phyloP scores from a whole-genome alignment of 768 basidiomycete species.

The Termitomyces sp. region DNA sequence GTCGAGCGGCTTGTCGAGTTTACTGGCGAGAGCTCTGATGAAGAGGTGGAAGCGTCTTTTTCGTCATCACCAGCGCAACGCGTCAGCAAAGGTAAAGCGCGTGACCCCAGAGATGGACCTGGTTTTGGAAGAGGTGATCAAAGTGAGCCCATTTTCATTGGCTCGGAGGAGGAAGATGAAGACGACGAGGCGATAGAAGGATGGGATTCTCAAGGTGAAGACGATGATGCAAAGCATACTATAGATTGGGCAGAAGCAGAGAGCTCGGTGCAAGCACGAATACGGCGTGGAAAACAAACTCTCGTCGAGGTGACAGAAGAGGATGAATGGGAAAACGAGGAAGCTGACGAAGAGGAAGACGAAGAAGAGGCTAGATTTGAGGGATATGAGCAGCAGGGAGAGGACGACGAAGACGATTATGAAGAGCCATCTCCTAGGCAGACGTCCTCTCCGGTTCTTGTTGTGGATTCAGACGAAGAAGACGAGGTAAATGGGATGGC shows the following conservation, averaged over 20 bases:
- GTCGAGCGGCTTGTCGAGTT: slow-evolving; percentile 13
- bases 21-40: slow-evolving; percentile 19
- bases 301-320: slow-evolving; percentile 16
- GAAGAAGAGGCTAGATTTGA: neutral
- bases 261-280: slow-evolving; percentile 23
- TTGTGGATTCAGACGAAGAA: slow-evolving; percentile 25
- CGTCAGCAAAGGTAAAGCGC: slow-evolving; percentile 52
- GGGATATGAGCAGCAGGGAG: neutral
- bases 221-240: slow-evolving; percentile 19
- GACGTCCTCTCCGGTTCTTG: slow-evolving; percentile 15
- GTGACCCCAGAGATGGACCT: slow-evolving; percentile 60
- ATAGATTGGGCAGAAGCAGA: slow-evolving; percentile 19
- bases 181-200: slow-evolving; percentile 20
- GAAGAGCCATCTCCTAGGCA: slow-evolving; percentile 1
- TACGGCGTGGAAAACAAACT: slow-evolving; percentile 13
- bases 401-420: slow-evolving; percentile 12
- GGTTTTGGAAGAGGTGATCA: slow-evolving; percentile 38
- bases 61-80: slow-evolving; percentile 49
- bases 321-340: slow-evolving; percentile 19
- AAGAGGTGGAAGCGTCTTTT: slow-evolving; percentile 51
- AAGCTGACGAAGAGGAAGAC: slow-evolving; percentile 17
- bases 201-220: slow-evolving; percentile 19
- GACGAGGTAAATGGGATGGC: slow-evolving; percentile 4
- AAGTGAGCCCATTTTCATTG: slow-evolving; percentile 46
- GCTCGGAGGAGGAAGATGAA: slow-evolving; percentile 26